Conservation (phyloP, 352 stramenopile genomes). For the Pelagophyceae sp. region DNA sequence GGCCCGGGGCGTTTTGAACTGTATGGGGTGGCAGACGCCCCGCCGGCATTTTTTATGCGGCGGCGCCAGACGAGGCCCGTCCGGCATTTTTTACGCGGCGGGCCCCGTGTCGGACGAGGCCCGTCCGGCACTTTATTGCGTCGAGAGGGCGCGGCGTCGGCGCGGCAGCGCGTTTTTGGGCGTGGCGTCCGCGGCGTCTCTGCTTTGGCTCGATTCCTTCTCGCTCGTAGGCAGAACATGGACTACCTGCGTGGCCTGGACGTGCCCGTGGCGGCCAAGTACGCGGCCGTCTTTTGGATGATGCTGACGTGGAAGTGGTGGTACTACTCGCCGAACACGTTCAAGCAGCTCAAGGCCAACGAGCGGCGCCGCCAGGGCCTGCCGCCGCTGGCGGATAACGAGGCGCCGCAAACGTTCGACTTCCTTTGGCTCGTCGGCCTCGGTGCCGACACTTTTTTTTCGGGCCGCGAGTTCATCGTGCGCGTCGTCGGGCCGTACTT, state of each 20-base stretch:
- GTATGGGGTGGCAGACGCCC: too few species aligned
- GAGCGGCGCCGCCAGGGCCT: constrained; percentile 3
- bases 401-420: constrained; percentile 13
- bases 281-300: constrained; percentile 40
- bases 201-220: too few species aligned
- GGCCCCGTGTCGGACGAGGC: too few species aligned
- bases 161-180: too few species aligned
- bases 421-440: not conserved
- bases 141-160: too few species aligned
- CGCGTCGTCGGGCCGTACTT: constrained; percentile 49
- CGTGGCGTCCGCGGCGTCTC: too few species aligned
- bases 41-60: too few species aligned
- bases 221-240: constrained; percentile 38
- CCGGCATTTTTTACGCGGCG: too few species aligned
- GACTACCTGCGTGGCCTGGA: constrained; percentile 42
- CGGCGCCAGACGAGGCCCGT: too few species aligned
- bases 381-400: not conserved
- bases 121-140: too few species aligned
- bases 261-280: constrained; percentile 45
- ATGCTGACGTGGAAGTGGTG: constrained; percentile 60
- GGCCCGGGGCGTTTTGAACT: too few species aligned
- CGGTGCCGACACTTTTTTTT: constrained; percentile 4
- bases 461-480: constrained; percentile 39
- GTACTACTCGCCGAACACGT: constrained; percentile 65
- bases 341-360: constrained; percentile 53